Base-by-base conservation (phyloP, 1,284 basidiomycete genomes). In the Irpex rosettiformis region DNA sequence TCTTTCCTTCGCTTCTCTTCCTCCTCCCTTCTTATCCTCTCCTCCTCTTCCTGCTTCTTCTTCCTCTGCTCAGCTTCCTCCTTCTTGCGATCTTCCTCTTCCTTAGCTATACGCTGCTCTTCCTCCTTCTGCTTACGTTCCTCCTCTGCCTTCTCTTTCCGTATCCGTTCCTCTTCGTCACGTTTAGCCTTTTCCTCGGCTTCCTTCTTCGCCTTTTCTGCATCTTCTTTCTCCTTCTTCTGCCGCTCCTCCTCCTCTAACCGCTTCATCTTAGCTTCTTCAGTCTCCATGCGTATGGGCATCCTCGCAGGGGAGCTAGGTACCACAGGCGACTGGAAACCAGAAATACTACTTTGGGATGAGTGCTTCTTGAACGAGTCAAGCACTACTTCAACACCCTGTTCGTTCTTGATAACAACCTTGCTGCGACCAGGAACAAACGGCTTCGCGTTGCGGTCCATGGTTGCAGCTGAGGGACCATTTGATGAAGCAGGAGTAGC, bases 311-410 rank as follows among this genome's bases (percentile, higher is more conserved):
- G 73, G 1, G 81, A 75, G 25, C 75, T 72, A 1, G 77, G 72
- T 6, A 76, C 73, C 6, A 75, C 72, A 2, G 79, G 67, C 5
- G 79, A 74, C 59, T 61, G 11, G 56, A 63, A 29, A 59, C 57
- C 56, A 42, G 45, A 55, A 13, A 58, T 27, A 48, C 60, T 61
- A 22, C 53, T 29, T n/a, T 51, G 48, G 7, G 57, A 56, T 3
- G 60, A 37, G 53, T 73, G 75, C 65, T 82, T 81, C 64, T 79
- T 81, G 59, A 86, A 70, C 25, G 73, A 69, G 47, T 80, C 81
- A 30, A 89, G 57, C 54, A 81, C 77, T 40, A 90, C 73, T 69
- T 88, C 86, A 21, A 73, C 78, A 21, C 89, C 89, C 28, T 85
- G 81, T 57, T 68, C 62, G 56, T 73, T 79, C 71, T 83, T 86